Conservation (phyloP, 768 basidiomycete genomes). For the Phylloporus arenicola region DNA sequence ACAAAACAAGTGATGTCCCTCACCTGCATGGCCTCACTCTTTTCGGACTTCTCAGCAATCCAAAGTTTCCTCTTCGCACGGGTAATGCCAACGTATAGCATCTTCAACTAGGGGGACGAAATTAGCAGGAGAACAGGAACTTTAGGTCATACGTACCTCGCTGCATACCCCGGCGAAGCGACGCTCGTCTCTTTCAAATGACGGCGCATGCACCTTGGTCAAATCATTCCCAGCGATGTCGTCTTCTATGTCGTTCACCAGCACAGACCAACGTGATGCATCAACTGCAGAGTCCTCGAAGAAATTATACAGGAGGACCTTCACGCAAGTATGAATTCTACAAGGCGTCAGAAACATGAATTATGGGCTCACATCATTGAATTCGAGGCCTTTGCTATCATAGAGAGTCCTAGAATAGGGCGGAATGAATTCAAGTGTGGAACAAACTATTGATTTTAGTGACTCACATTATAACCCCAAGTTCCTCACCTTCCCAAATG, state of each 20-base stretch:
- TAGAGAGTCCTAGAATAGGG: too few species aligned
- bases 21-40: constrained; percentile 56
- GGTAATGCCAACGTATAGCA: constrained; percentile 66
- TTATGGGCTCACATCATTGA: constrained; percentile 12
- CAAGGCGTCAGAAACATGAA: background rate
- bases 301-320: constrained; percentile 75
- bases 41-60: constrained; percentile 59
- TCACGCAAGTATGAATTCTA: background rate
- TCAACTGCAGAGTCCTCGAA: constrained; percentile 58
- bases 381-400: constrained; percentile 17
- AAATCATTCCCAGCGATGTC: constrained; percentile 9
- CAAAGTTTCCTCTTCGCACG: constrained; percentile 64
- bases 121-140: background rate
- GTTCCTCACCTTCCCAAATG: too few species aligned
- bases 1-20: background rate
- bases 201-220: constrained; percentile 32
- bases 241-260: constrained; percentile 40
- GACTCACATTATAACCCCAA: too few species aligned
- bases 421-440: too few species aligned
- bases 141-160: constrained; percentile 40
- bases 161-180: constrained; percentile 53
- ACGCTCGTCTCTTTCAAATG: constrained; percentile 39
- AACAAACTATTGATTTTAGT: too few species aligned
- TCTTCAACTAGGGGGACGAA: constrained; percentile 45
- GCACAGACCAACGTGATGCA: constrained; percentile 53